Evolutionary conservation across 106 monocot species (phyloP), one percentile per base, ranked within the genome.

Genomic region (Iris macrosiphon): DNA sequence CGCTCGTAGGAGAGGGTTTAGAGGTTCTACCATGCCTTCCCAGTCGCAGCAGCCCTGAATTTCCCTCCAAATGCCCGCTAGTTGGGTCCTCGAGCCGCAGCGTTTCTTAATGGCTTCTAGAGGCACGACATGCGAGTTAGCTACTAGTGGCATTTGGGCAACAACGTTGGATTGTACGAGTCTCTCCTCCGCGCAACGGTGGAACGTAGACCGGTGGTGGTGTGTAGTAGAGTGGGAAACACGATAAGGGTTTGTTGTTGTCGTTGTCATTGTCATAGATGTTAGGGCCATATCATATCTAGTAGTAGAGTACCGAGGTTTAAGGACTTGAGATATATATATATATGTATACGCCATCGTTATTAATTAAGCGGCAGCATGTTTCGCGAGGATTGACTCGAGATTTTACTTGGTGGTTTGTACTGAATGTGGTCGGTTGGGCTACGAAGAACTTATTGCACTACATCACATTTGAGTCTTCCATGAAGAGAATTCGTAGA

Each of bases 1-100:
- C 0, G 38, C 52, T 7, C 64, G 51, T 28, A 88, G 54, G n/a
- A 79, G 55, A 0, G 82, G 78, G 49, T 60, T 25, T 16, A 75
- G 33, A 7, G 79, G 78, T 16, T 69, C 40, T 6, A 82, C 13
- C 5, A 88, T 59, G 15, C 33, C 23, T 2, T 73, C 33, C 82
- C 82, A 88, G 56, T 88, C 60, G 51, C 56, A 45, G 1, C 59
- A 35, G 7, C 86, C 86, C 43, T 79, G 82, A 18, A 88, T 68
- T 34, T 72, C 68, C 43, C 78, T 49, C 82, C 82, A 16, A 31
- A 4, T 20, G 14, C n/a, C 4, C 10, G 24, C 48, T 6, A n/a
- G 25, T 9, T 3, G 30, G 4, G 0, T 2, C 0, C 15, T 2
- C 26, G 49, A 14, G 49, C 24, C 14, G 26, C 13, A 4, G 49